These are phyloP conservation scores for Ramularia collo-cygni DNA, from an alignment of 2,329 filamentous ascomycete genomes.

Conservation along the genomic window DNA sequence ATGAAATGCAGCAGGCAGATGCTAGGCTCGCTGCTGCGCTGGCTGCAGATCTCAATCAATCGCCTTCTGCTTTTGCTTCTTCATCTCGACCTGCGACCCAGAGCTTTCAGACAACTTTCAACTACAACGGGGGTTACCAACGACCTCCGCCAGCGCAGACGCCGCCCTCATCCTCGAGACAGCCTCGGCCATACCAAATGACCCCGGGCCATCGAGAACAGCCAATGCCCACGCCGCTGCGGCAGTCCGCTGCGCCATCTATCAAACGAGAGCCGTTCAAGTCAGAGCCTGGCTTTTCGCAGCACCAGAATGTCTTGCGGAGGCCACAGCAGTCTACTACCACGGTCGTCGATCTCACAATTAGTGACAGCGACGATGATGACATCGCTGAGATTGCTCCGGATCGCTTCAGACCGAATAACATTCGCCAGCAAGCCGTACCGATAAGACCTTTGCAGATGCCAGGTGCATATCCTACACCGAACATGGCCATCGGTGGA, in stretches of 20 bases:
- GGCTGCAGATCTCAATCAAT: conserved; percentile 24
- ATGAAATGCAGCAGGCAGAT: conserved; percentile 18
- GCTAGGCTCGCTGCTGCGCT: conserved; percentile 22
- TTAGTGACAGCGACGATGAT: conserved; percentile 26
- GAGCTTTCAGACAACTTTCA: conserved; percentile 26
- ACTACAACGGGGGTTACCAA: conserved; percentile 16
- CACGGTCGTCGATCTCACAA: conserved; percentile 28
- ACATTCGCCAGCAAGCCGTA: conserved; percentile 7
- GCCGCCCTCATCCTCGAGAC: conserved; percentile 9
- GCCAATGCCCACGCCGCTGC: neutral
- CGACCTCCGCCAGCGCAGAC: conserved; percentile 17
- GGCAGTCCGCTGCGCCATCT: neutral
- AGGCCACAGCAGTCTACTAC: conserved; percentile 10
- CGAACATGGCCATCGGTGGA: neutral
- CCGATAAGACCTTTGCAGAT: conserved; percentile 13
- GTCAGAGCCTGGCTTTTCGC: conserved; percentile 7
- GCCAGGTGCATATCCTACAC: conserved; percentile 19
- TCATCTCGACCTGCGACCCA: conserved; percentile 20
- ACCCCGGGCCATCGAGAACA: conserved; percentile 2
- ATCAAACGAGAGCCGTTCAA: conserved; percentile 4
- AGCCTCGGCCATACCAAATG: neutral
- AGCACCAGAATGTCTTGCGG: conserved; percentile 11
- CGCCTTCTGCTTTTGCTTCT: conserved; percentile 4
- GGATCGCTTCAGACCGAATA: conserved; percentile 19
- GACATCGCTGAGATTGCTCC: conserved; percentile 23